Base-by-base conservation (phyloP, 2,329 filamentous ascomycete genomes). In the Diaporthe longicolla region DNA sequence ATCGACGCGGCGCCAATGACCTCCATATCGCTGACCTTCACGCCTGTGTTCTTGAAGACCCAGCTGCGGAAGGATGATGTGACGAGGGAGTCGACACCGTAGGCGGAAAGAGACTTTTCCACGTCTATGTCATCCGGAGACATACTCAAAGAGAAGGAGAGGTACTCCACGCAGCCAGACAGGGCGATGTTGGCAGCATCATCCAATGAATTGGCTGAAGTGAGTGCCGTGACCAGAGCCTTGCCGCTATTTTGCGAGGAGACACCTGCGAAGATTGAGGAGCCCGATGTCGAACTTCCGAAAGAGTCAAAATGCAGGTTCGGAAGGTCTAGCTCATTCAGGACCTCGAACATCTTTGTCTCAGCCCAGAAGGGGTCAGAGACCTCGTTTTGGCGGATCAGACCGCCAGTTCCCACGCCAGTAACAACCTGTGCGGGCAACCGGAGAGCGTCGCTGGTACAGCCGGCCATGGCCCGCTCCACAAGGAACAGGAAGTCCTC, bases 281-380 rank as follows among this genome's bases (percentile, higher is more conserved):
- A 70, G 17, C 45, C 35, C 13, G 26, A 37, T 24, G 24, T 21
- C n/a, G 70, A 40, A 2, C 26, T 59, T 4, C 79, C 75, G 1
- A 83, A 84, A 37, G 35, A 43, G 32, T 58, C 72, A 17, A 59
- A 37, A 2, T 50, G 35, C 17, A 50, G 43, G 0, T 68, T 19
- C 1, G 72, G 74, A 76, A 87, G 80, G 77, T 90, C 88, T 5
- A 89, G 80, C 32, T 85, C 78, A 74, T 87, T 86, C 58, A 90
- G 83, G 70, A 85, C 83, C 2, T 83, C 80, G 73, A 88, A 90
- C 50, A 89, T 80, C 0, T 87, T 84, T 0, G 86, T 87, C 8
- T 83, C 84, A 13, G 86, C 83, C 88, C 88, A 90, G 79, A 89
- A 90, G 0, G 88, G 87, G 74, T 90, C 88, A 0, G 84, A 82